A percentile compares a stretch with the other conserved stretches of the same genome.
phyloP scores from a whole-genome alignment of 148 eudicot species.

The Vaccinium darrowii region DNA sequence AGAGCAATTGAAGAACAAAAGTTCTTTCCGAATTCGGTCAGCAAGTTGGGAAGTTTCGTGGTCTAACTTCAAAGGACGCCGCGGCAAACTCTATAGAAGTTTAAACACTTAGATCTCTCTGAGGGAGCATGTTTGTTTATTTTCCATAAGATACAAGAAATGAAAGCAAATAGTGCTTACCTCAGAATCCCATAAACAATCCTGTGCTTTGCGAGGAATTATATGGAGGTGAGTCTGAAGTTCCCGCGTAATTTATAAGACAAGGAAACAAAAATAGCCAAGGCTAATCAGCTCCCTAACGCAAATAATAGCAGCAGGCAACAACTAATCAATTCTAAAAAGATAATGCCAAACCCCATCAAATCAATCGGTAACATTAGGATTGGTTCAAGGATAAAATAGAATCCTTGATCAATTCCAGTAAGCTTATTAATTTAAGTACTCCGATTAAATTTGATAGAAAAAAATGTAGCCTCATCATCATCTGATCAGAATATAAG shows the following conservation, averaged over 20 bases:
- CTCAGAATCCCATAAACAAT: constrained; percentile 92
- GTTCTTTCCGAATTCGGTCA: constrained; percentile 54
- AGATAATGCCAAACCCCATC: background rate
- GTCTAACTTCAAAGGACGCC: constrained; percentile 60
- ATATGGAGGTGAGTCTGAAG: constrained; percentile 89
- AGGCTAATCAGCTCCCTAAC: background rate
- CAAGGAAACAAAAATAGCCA: constrained; percentile 6
- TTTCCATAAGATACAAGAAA: background rate
- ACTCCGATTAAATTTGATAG: background rate
- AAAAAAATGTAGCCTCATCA: background rate
- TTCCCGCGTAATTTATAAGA: background rate
- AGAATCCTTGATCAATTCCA: background rate
- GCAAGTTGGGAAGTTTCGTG: constrained; percentile 67
- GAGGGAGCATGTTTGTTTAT: background rate
- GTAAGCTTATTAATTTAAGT: background rate
- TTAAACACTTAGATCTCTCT: background rate
- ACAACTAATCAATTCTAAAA: background rate
- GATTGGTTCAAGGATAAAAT: background rate
- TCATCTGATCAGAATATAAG: no score
- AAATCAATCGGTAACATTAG: background rate
- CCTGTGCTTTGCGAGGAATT: constrained; percentile 79
- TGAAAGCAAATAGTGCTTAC: constrained; percentile 35
- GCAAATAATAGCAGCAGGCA: background rate
- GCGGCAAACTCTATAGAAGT: constrained; percentile 57
- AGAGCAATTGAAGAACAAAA: constrained; percentile 25